phyloP scores from a whole-genome alignment of 805 yeast genomes.

The Sugiyamaella marilandica region DNA sequence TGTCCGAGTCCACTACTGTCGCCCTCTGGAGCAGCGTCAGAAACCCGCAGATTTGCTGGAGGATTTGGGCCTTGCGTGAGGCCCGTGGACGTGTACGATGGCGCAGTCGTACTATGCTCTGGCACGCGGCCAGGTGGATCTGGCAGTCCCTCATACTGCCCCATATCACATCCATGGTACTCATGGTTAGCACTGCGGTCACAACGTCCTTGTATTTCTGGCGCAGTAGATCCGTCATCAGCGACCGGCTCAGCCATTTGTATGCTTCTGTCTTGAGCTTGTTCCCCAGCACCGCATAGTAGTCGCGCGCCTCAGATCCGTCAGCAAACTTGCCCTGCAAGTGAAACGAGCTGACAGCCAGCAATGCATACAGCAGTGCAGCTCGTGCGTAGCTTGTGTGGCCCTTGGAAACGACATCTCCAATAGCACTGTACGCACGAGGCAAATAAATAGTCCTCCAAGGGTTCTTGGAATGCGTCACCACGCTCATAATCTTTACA shows the following conservation, averaged over 20 bases:
- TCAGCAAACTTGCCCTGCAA: conserved; percentile 66
- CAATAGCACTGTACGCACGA: conserved; percentile 73
- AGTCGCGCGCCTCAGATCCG: conserved; percentile 63
- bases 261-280: conserved; percentile 72
- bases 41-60: conserved; percentile 75
- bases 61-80: conserved; percentile 67
- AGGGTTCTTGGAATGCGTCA: conserved; percentile 69
- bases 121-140: conserved; percentile 70
- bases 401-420: conserved; percentile 73
- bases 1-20: conserved; percentile 42
- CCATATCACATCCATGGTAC: conserved; percentile 83
- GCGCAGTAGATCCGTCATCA: conserved; percentile 42
- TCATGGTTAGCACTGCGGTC: conserved; percentile 81
- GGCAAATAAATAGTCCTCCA: conserved; percentile 89
- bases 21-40: conserved; percentile 73
- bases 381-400: conserved; percentile 69
- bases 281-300: conserved; percentile 66
- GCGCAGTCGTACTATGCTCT: conserved; percentile 63
- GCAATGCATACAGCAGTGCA: conserved; percentile 68
- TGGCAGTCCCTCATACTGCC: conserved; percentile 86
- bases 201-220: conserved; percentile 81
- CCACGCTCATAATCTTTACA: conserved; percentile 73
- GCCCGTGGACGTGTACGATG: conserved; percentile 60
- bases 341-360: conserved; percentile 80
- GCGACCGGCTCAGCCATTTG: conserved; percentile 56